Evolutionary conservation across 2,329 filamentous ascomycete species (phyloP), one percentile per base, ranked within the genome.

Genomic region (Periconia macrospinosa): DNA sequence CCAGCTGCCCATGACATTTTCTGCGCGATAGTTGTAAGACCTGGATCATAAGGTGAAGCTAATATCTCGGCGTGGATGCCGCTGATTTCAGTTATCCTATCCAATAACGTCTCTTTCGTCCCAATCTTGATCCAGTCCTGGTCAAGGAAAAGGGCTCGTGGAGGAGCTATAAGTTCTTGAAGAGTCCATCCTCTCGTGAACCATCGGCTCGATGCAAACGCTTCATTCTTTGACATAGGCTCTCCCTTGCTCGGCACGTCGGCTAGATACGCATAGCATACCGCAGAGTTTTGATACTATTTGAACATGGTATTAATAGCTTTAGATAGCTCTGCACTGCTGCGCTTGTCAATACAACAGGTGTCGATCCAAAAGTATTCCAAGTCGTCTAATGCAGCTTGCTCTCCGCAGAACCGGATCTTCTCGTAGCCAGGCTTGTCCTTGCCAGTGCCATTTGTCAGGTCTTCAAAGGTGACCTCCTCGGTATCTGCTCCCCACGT

Each of bases 1-100:
- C 3, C 13, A 6, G 60, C 49, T 9, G 60, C 61, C 67, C 66
- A 70, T 0, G 49, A 57, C 54, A 65, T 57, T 11, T 55, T 51
- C 20, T 54, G 37, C 5, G 52, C 60, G 14, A 61, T 1, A 45
- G 33, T 15, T 41, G n/a, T 2, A 23, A 3, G 9, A 19, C 27
- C 9, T 30, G 41, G 11, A 2, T 9, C 18, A 30, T 8, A 1
- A 5, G 30, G 45, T 42, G 14, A 8, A n/a, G n/a, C n/a, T n/a
- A 55, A 27, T 1, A 51, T 19, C 7, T 1, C 3, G 7, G 18
- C 11, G 3, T 43, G 47, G 13, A 54, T 52, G 11, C 46, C 40
- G 1, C 53, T 59, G 18, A 52, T 47, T 1, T 42, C 23, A 33
- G 11, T 14, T 8, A 47, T n/a, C 3, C 14, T 17, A 14, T 15